Percentiles rank a stretch among this genome's conserved stretches.
These are phyloP conservation scores for Sporothrix variecibatus DNA, from an alignment of 2,329 filamentous ascomycete genomes.

Conservation along the genomic window DNA sequence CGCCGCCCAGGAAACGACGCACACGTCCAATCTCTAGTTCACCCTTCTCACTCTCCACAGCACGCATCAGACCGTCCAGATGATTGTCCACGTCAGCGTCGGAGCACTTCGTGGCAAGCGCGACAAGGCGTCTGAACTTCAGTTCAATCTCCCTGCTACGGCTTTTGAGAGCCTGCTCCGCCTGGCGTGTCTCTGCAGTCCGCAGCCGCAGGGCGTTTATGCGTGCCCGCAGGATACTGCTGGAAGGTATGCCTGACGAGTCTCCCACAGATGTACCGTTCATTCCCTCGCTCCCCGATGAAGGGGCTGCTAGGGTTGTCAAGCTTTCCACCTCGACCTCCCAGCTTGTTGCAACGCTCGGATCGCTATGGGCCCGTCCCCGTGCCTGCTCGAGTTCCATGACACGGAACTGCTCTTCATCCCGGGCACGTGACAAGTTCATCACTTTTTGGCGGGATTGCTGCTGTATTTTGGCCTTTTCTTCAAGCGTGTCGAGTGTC, in stretches of 20 bases:
- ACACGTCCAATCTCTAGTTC: constrained; percentile 77
- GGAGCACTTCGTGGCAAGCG: constrained; percentile 77
- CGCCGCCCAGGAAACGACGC: constrained; percentile 75
- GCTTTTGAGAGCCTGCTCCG: constrained; percentile 71
- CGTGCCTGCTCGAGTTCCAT: constrained; percentile 49
- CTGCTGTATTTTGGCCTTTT: constrained; percentile 64
- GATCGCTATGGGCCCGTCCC: constrained; percentile 41
- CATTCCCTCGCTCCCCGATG: constrained; percentile 38
- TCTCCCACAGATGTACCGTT: constrained; percentile 31
- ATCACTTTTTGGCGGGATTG: constrained; percentile 70
- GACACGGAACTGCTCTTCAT: constrained; percentile 65
- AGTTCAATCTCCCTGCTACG: constrained; percentile 81
- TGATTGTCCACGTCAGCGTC: constrained; percentile 79
- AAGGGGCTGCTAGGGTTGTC: constrained; percentile 37
- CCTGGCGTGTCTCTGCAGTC: constrained; percentile 66
- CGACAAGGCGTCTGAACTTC: constrained; percentile 86
- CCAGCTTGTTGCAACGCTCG: constrained; percentile 52
- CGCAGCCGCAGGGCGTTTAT: constrained; percentile 70
- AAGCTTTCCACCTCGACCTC: constrained; percentile 54
- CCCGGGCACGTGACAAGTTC: constrained; percentile 74
- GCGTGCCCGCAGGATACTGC: constrained; percentile 64
- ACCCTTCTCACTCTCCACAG: constrained; percentile 82
- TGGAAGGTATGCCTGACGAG: constrained; percentile 57
- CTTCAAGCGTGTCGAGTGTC: constrained; percentile 69
- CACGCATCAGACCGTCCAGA: constrained; percentile 76